These are phyloP conservation scores for Aspergillus ellipticus DNA, from an alignment of 495 filamentous ascomycete species.

Conservation along the genomic window DNA sequence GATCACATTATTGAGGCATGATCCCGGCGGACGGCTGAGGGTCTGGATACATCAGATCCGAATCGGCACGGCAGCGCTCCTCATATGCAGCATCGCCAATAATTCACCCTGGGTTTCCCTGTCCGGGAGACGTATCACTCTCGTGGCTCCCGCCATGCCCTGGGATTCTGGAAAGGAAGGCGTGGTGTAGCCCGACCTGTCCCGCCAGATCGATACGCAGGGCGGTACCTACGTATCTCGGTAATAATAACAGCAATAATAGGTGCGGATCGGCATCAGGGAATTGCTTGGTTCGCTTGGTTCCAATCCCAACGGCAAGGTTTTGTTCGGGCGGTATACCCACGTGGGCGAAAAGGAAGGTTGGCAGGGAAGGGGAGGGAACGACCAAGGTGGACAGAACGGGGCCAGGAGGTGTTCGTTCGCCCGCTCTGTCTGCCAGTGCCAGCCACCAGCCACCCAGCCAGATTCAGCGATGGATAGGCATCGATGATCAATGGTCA, in stretches of 20 bases:
- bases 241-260: too few relatives aligned
- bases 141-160: too few relatives aligned
- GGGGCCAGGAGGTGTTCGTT: slow-evolving; percentile 1
- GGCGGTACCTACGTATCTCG: too few relatives aligned
- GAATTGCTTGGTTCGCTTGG: slow-evolving; percentile 20
- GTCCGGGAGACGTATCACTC: too few relatives aligned
- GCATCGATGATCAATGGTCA: too few relatives aligned
- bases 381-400: background rate
- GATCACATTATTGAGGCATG: background rate
- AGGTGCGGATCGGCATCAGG: slow-evolving; percentile 14
- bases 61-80: slow-evolving; percentile 1
- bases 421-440: background rate
- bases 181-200: background rate
- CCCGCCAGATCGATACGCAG: too few relatives aligned
- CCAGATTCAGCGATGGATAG: too few relatives aligned
- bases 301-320: slow-evolving; percentile 7
- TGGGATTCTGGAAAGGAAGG: too few relatives aligned
- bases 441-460: background rate
- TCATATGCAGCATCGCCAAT: slow-evolving; percentile 17
- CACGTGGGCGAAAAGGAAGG: slow-evolving; percentile 15
- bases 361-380: too few relatives aligned
- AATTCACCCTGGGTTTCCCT: background rate
- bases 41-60: slow-evolving; percentile 9
- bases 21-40: background rate
- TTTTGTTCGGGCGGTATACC: slow-evolving; percentile 14